Evolutionary conservation across 257 asterid species (phyloP).

Genomic region (Leonotis leonurus): DNA sequence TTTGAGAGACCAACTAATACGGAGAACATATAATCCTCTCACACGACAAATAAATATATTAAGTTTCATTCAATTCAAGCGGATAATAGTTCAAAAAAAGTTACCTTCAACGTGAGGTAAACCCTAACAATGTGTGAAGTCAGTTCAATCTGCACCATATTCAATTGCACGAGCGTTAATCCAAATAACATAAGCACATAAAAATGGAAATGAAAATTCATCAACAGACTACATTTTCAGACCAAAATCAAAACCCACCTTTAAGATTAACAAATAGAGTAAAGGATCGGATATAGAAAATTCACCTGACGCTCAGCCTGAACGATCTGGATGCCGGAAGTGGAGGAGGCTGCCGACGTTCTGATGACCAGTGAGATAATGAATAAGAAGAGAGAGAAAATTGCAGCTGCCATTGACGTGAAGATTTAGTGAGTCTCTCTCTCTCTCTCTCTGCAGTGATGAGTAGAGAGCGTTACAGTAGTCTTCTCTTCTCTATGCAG

Average conservation of each 20-base stretch:
- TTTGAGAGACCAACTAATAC: neutral
- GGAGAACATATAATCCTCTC: neutral
- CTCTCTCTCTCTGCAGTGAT: conserved; percentile 3
- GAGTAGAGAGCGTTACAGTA: conserved; percentile 2
- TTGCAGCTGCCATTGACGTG: conserved; percentile 40
- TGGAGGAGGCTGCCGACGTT: conserved; percentile 24
- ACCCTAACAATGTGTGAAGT: conserved; percentile 89
- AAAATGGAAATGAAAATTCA: neutral
- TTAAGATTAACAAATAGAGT: neutral
- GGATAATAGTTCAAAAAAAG: neutral
- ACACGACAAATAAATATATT: neutral
- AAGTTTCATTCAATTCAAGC: neutral
- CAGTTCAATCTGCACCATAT: conserved; percentile 78
- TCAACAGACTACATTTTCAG: neutral
- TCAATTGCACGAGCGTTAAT: neutral
- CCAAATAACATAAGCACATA: neutral
- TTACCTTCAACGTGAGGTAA: conserved; percentile 78
- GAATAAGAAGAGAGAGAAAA: conserved; percentile 29
- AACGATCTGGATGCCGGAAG: conserved; percentile 63
- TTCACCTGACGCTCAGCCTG: conserved; percentile 83
- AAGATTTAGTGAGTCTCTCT: conserved; percentile 1
- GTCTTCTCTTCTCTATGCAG: conserved; percentile 18
- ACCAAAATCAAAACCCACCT: neutral
- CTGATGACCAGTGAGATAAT: conserved; percentile 21
- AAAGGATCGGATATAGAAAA: neutral